Evolutionary conservation across 2,329 filamentous ascomycete genomes (phyloP).

Genomic region (Pseudopyrenochaeta lycopersici): DNA sequence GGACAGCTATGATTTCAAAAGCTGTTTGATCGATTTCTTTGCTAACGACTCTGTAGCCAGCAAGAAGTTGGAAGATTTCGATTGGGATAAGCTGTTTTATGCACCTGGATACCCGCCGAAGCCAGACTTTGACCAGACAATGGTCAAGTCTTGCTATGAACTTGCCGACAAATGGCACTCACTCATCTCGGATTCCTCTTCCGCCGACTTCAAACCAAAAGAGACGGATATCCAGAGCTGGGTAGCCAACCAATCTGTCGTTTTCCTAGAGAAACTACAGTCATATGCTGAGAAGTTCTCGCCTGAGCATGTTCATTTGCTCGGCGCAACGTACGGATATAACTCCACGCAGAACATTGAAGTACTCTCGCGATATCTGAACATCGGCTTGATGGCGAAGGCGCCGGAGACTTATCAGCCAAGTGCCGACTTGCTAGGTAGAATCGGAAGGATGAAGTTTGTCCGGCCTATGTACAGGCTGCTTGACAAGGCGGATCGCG

Average conservation of each 20-base stretch:
- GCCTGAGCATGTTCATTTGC: constrained; percentile 70
- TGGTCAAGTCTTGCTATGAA: constrained; percentile 85
- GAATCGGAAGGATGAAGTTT: constrained; percentile 96
- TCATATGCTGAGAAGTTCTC: constrained; percentile 71
- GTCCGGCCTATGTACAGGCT: constrained; percentile 84
- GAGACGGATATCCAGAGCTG: constrained; percentile 75
- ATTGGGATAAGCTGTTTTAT: constrained; percentile 93
- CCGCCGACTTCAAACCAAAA: constrained; percentile 65
- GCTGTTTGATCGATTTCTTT: constrained; percentile 88
- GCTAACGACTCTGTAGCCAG: constrained; percentile 67
- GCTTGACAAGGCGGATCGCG: constrained; percentile 76
- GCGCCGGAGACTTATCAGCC: constrained; percentile 74
- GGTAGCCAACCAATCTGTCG: constrained; percentile 87
- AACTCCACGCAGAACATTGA: constrained; percentile 84
- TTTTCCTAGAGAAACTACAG: constrained; percentile 86
- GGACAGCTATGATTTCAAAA: constrained; percentile 93
- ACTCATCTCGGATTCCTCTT: constrained; percentile 40
- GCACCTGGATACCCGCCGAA: constrained; percentile 88
- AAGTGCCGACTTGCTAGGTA: constrained; percentile 77
- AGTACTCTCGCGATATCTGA: constrained; percentile 81
- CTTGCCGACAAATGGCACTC: constrained; percentile 84
- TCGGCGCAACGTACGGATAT: constrained; percentile 77
- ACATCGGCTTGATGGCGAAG: constrained; percentile 78
- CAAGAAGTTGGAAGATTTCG: constrained; percentile 74
- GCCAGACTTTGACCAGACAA: constrained; percentile 86